phyloP scores from a whole-genome alignment of 2,329 filamentous ascomycete genomes.

The Botrytis sinoallii region DNA sequence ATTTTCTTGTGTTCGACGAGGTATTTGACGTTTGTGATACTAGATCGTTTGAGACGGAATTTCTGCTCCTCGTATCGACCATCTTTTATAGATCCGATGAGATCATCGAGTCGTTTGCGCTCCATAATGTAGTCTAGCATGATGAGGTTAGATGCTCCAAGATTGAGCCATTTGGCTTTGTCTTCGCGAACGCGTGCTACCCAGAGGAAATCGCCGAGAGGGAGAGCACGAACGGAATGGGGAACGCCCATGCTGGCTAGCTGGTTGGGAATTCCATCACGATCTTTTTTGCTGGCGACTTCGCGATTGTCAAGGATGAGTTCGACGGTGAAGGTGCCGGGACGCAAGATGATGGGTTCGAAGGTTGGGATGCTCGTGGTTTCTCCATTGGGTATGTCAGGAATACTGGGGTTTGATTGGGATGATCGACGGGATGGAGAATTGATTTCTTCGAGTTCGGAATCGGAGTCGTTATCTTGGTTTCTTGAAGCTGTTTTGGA shows the following conservation, averaged over 20 bases:
- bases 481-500: not conserved
- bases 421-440: not conserved
- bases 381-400: slow-evolving; percentile 31
- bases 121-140: slow-evolving; percentile 80
- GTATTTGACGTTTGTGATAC: slow-evolving; percentile 74
- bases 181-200: slow-evolving; percentile 63
- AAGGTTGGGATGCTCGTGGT: slow-evolving; percentile 40
- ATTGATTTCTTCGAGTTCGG: slow-evolving; percentile 4
- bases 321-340: slow-evolving; percentile 68
- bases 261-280: slow-evolving; percentile 70
- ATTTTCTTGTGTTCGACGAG: slow-evolving; percentile 71
- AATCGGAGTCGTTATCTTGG: slow-evolving; percentile 19
- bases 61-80: slow-evolving; percentile 83
- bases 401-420: not conserved
- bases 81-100: slow-evolving; percentile 78
- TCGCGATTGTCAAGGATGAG: slow-evolving; percentile 74
- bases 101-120: slow-evolving; percentile 75
- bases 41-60: slow-evolving; percentile 69
- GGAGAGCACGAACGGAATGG: slow-evolving; percentile 56
- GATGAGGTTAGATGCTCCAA: slow-evolving; percentile 66
- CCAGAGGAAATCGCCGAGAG: slow-evolving; percentile 76
- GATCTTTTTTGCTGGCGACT: slow-evolving; percentile 67
- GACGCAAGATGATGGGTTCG: slow-evolving; percentile 58
- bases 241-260: slow-evolving; percentile 55
- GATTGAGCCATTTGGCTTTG: slow-evolving; percentile 45